phyloP scores from a whole-genome alignment of 2,329 filamentous ascomycete species.

The Trematosphaeria pertusa region DNA sequence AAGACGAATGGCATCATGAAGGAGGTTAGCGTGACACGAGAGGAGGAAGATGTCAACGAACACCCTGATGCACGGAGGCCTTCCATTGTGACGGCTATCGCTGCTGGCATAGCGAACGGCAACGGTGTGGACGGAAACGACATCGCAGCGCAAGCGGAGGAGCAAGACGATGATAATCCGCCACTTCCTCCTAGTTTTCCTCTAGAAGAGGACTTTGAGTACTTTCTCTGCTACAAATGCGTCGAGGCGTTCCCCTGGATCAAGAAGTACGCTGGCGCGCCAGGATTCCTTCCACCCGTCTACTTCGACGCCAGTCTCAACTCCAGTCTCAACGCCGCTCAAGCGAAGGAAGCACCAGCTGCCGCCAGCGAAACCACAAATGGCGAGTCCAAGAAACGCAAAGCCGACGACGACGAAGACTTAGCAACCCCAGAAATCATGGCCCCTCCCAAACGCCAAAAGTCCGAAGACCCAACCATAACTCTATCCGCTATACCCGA shows the following conservation, averaged over 20 bases:
- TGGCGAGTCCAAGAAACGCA: conserved; percentile 52
- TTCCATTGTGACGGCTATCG: conserved; percentile 24
- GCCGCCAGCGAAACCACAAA: conserved; percentile 25
- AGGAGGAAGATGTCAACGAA: conserved; percentile 18
- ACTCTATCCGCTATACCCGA: conserved; percentile 46
- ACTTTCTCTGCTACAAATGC: conserved; percentile 94
- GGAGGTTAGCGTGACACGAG: conserved; percentile 18
- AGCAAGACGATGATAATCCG: conserved; percentile 59
- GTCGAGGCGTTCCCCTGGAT: conserved; percentile 89
- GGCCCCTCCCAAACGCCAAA: conserved; percentile 42
- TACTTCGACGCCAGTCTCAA: conserved; percentile 54
- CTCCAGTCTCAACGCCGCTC: conserved; percentile 23
- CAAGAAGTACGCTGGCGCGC: conserved; percentile 80
- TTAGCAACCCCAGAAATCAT: conserved; percentile 15
- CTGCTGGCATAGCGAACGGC: conserved; percentile 23
- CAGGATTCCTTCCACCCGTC: conserved; percentile 80
- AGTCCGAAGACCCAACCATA: conserved; percentile 39
- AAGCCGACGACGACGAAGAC: conserved; percentile 51
- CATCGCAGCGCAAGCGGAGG: conserved; percentile 59
- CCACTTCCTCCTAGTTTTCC: conserved; percentile 88
- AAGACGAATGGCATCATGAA: conserved; percentile 24
- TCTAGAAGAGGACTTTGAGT: conserved; percentile 84
- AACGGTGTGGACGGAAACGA: conserved; percentile 43
- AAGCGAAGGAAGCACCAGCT: conserved; percentile 9
- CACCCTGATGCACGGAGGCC: conserved; percentile 15